Evolutionary conservation across 805 yeast species (phyloP).

Genomic region (Geotrichum ghanense): DNA sequence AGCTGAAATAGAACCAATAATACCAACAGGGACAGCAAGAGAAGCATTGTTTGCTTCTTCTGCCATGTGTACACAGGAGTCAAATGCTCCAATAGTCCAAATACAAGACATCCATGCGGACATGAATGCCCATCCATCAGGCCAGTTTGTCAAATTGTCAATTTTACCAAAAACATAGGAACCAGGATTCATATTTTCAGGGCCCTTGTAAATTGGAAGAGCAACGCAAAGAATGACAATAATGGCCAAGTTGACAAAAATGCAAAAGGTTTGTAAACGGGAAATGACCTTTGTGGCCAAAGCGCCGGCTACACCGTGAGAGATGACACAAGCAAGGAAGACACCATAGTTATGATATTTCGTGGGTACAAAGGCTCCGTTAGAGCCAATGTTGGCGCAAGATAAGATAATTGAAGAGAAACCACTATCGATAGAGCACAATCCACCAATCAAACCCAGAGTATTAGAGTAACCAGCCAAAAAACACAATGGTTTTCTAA

Average conservation of each 20-base stretch:
- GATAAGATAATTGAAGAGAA: constrained; percentile 47
- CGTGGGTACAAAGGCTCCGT: constrained; percentile 46
- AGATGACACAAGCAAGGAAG: constrained; percentile 46
- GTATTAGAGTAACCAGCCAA: constrained; percentile 60
- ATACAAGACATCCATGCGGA: constrained; percentile 53
- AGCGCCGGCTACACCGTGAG: constrained; percentile 43
- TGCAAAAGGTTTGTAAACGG: constrained; percentile 47
- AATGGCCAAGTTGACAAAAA: constrained; percentile 40
- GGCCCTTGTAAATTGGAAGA: constrained; percentile 42
- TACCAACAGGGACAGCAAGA: constrained; percentile 54
- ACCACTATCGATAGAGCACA: constrained; percentile 61
- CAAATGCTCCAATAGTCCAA: constrained; percentile 70
- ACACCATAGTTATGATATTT: constrained; percentile 49
- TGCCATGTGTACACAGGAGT: constrained; percentile 60
- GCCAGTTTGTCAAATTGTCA: constrained; percentile 43
- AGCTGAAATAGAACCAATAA: constrained; percentile 43
- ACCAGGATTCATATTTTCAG: constrained; percentile 38
- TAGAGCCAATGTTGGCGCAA: constrained; percentile 29
- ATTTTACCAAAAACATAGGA: constrained; percentile 43
- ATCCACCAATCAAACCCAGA: constrained; percentile 52
- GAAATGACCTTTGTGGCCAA: constrained; percentile 47
- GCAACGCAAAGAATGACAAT: constrained; percentile 50
- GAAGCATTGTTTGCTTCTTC: constrained; percentile 60
- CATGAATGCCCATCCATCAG: constrained; percentile 45
- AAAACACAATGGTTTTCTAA: constrained; percentile 44